These are phyloP conservation scores for Astrothelium subdiscretum DNA, from an alignment of 495 filamentous ascomycete genomes.

Conservation along the genomic window DNA sequence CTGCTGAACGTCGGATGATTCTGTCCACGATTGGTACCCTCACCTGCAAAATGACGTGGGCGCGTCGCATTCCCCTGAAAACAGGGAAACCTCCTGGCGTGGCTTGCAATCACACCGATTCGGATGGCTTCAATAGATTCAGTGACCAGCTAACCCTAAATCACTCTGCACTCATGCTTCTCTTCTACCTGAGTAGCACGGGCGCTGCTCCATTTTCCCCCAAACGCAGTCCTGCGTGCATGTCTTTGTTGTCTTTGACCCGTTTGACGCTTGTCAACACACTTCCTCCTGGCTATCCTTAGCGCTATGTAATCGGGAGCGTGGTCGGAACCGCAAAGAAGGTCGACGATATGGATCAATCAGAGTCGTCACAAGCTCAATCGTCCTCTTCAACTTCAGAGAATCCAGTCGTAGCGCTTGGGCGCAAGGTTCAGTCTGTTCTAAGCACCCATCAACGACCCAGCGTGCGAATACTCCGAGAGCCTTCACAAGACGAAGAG, in stretches of 20 bases:
- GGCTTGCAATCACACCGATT: background rate
- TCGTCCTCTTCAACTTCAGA: background rate
- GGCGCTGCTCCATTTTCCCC: no score
- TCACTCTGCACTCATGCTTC: background rate
- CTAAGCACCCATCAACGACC: background rate
- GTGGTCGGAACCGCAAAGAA: background rate
- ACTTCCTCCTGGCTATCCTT: no score
- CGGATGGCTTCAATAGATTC: background rate
- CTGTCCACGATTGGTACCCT: no score
- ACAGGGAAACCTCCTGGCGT: background rate
- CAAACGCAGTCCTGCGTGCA: no score
- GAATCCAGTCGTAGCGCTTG: background rate
- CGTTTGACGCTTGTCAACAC: no score
- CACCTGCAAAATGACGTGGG: background rate
- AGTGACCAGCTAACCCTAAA: background rate
- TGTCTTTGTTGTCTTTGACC: no score
- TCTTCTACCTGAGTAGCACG: no score
- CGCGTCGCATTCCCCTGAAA: background rate
- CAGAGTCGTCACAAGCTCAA: background rate
- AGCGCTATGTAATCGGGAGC: no score
- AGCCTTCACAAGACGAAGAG: background rate
- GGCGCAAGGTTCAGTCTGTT: background rate
- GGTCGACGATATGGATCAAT: background rate
- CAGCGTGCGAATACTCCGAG: background rate
- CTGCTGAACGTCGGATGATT: no score